Conservation (phyloP, 148 eudicot genomes). For the Pharnaceum exiguum region DNA sequence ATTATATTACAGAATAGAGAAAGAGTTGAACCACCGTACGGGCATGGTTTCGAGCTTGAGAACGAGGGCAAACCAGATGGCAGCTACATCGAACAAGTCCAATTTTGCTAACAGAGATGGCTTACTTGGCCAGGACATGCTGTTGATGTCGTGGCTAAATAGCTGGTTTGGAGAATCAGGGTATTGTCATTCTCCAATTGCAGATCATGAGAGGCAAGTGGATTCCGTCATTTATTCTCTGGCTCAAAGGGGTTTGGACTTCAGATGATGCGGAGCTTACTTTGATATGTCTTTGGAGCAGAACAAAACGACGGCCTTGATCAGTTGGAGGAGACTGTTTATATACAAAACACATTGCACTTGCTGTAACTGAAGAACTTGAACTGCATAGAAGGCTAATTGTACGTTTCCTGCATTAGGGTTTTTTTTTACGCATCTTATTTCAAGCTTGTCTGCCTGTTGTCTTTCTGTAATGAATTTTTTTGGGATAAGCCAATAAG, state of each 20-base stretch:
- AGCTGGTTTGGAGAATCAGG: constrained; percentile 70
- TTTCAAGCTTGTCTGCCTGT: not conserved
- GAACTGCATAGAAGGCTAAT: constrained; percentile 73
- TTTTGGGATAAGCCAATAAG: too few species aligned
- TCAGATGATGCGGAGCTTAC: not conserved
- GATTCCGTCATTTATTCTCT: not conserved
- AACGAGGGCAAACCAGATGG: constrained; percentile 83
- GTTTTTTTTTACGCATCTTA: not conserved
- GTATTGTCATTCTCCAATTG: constrained; percentile 78
- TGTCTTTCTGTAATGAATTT: too few species aligned
- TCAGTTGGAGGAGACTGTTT: constrained; percentile 77
- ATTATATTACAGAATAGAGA: constrained; percentile 52
- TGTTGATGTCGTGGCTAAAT: constrained; percentile 72
- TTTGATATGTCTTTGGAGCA: constrained; percentile 44
- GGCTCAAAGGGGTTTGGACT: not conserved
- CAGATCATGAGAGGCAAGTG: constrained; percentile 86
- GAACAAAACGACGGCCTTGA: constrained; percentile 98
- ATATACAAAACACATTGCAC: constrained; percentile 90
- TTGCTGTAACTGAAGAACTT: constrained; percentile 94
- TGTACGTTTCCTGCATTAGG: constrained; percentile 30
- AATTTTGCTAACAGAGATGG: constrained; percentile 79
- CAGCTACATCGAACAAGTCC: constrained; percentile 80
- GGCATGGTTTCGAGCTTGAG: constrained; percentile 74
- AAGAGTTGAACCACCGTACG: constrained; percentile 72
- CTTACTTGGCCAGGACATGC: constrained; percentile 79